Base-by-base conservation (phyloP, 768 basidiomycete species). In the Hygrophoropsis aurantiaca region DNA sequence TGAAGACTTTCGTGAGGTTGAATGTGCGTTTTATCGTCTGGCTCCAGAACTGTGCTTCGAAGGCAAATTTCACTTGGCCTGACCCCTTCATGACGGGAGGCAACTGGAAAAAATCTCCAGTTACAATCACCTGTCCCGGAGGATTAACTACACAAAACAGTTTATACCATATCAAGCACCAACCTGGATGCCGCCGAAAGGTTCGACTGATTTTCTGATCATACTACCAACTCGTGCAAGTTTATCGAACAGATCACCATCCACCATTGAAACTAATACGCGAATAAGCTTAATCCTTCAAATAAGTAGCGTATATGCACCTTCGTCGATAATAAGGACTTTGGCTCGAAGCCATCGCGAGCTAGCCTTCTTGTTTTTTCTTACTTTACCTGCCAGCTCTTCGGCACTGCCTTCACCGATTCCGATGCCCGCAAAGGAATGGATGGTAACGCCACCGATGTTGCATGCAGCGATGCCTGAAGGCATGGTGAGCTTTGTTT, bases 61-160 rank as follows among this genome's bases (percentile, higher is more conserved):
- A 99, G 1, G 91, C 92, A 58, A 97, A 98, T 58, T 85, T 91
- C 35, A 89, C 80, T 43, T 67, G 53, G 0, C 62, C 62, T n/a
- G 60, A 59, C 20, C 77, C 74, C 62, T 85, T 94, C 6, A 74
- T 73, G 0, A 98, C 94, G 2, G 97, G 97, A 0, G 97, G 97
- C 4, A 99, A 79, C 64, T 99, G 95, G 72, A 98, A 97, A 71
- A 98, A 98, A 62, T 99, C 97, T 7, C 97, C 97, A 2, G 94
- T 95, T 19, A 97, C 85, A 50, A 98, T 75, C 33, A 97, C 69
- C 89, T 93, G 60, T 36, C 23, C 21, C 21, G 13, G 11, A 34
- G 19, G 26, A 32, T 43, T 8, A 27, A 24, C 38, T 34, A 40
- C 18, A 18, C 35, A 35, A 33, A 24, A 11, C 24, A 32, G 16